Evolutionary conservation across 1,284 basidiomycete genomes (phyloP), one percentile per base, ranked within the genome.

Genomic region (Marasmius oreades): DNA sequence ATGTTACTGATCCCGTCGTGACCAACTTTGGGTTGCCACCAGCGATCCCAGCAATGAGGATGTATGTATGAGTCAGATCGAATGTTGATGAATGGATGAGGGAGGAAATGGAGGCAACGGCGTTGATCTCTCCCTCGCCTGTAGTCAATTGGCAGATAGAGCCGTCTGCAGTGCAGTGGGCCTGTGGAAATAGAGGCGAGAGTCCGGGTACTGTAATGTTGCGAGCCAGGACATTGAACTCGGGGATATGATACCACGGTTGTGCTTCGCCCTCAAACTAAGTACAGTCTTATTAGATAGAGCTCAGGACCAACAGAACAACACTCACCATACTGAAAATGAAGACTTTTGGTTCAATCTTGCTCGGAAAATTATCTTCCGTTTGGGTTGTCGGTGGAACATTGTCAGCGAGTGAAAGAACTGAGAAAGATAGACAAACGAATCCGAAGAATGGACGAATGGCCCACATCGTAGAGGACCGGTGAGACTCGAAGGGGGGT

Each of bases 31-130:
- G 77, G 63, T 70, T 78, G 47, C 77, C 67, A 6, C 79, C 79
- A 0, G 72, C 78, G 44, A 78, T 74, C 12, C 79, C 79, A 6
- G 72, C 75, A 51, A 79, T 67, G 53, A 79, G 62, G 61, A 78
- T 77, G 64, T 80, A 81, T 2, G 77, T 78, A 48, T 64, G 42
- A 1, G 56, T 66, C 18, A 80, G 67, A 65, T 79, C 66, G 62
- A 79, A 76, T n/a, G 66, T 48, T 2, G 68, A 57, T 0, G 69
- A 67, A 28, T 69, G 61, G 3, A 72, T 59, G 34, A 79, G 63
- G 0, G 77, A 71, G 31, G 69, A 63, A 39, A 75, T 63, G 0
- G 71, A 65, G 2, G 70, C 58, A 2, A 77, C 77, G 0, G 78
- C 77, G 60, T 80, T 80, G 65, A 80, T 77, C 63, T 78, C 75